Evolutionary conservation across 148 eudicot species (phyloP).

Genomic region (Amaranthus palmeri): DNA sequence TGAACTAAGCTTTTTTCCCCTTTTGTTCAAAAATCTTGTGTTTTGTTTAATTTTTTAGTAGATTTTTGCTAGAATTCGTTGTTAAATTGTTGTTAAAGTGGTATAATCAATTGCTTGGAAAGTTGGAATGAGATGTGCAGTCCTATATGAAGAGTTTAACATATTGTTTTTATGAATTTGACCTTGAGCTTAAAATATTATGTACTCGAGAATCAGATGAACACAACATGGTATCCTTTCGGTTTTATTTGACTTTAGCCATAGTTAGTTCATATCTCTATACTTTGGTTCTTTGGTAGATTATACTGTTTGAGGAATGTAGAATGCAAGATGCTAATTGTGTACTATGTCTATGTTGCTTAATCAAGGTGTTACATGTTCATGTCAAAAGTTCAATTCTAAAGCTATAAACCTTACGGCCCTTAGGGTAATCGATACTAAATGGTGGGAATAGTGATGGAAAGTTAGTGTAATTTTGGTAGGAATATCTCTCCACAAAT

Average conservation of each 20-base stretch:
- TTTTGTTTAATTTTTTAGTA: neutral
- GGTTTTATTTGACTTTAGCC: neutral
- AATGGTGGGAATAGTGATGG: no score
- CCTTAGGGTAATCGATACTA: no score
- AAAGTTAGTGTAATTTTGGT: no score
- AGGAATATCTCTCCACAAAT: no score
- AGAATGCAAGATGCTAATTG: neutral
- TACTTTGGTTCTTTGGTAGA: neutral
- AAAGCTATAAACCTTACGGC: neutral
- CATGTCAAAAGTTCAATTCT: neutral
- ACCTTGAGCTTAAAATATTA: neutral
- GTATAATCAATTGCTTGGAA: neutral
- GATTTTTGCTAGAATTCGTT: neutral
- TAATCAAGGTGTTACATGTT: neutral
- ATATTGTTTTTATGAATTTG: neutral
- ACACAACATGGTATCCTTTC: neutral
- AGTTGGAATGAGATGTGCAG: neutral
- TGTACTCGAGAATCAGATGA: neutral
- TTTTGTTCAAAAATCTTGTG: neutral
- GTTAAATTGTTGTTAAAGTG: neutral
- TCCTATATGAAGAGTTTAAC: neutral
- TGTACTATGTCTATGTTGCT: neutral
- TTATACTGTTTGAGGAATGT: neutral
- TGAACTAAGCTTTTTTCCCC: neutral
- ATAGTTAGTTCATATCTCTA: neutral